A percentile compares a stretch with the other conserved stretches of the same genome.
Conservation (phyloP, 352 stramenopile genomes). For the Pilasporangium apinafurcum region DNA sequence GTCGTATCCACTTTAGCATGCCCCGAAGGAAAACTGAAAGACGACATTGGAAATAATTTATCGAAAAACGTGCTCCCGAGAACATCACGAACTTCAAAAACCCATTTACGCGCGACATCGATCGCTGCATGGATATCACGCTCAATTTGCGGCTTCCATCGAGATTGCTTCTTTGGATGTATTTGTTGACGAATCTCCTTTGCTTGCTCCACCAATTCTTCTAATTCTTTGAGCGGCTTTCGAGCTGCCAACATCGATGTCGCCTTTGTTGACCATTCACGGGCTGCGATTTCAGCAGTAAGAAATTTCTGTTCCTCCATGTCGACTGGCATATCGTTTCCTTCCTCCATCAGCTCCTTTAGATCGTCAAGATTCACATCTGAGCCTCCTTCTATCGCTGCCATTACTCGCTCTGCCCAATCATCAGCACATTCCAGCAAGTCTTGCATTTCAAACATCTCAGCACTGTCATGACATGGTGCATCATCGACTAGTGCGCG, state of each 20-base stretch:
- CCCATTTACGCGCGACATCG: slow-evolving; percentile 64
- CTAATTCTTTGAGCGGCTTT: slow-evolving; percentile 63
- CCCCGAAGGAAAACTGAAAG: slow-evolving; percentile 16
- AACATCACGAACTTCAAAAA: slow-evolving; percentile 68
- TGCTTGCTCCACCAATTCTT: slow-evolving; percentile 45
- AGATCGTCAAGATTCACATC: slow-evolving; percentile 66
- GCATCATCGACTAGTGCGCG: slow-evolving; percentile 79
- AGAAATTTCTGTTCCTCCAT: slow-evolving; percentile 85
- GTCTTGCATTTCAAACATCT: slow-evolving; percentile 89
- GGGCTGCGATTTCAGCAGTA: slow-evolving; percentile 68
- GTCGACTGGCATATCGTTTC: slow-evolving; percentile 78
- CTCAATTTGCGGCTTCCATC: slow-evolving; percentile 82
- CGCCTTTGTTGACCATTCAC: slow-evolving; percentile 68
- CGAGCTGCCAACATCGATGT: slow-evolving; percentile 40
- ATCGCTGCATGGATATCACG: slow-evolving; percentile 67
- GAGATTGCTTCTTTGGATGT: slow-evolving; percentile 66
- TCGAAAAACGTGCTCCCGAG: slow-evolving; percentile 55
- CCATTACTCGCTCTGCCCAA: slow-evolving; percentile 73
- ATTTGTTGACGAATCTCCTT: slow-evolving; percentile 67
- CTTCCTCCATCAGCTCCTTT: slow-evolving; percentile 74
- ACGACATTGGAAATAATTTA: slow-evolving; percentile 39
- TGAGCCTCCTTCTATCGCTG: slow-evolving; percentile 65
- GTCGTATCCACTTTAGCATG: no score
- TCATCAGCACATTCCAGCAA: slow-evolving; percentile 82
- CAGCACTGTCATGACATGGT: slow-evolving; percentile 76